These are phyloP conservation scores for Penicillium cosmopolitanum DNA, from an alignment of 495 filamentous ascomycete genomes.

Conservation along the genomic window DNA sequence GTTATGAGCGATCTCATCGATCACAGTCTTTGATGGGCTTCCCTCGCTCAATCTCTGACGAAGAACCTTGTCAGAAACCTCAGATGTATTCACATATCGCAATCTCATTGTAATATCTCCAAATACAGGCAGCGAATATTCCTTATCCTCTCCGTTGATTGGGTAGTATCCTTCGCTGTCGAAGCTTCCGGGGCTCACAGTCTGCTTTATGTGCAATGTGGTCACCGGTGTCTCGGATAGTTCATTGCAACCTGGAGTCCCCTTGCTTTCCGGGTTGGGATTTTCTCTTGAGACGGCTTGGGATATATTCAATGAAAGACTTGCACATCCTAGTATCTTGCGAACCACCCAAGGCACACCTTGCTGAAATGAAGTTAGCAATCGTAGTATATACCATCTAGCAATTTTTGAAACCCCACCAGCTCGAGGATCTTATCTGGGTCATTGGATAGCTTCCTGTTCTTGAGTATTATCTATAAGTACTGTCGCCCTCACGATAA, in stretches of 20 bases:
- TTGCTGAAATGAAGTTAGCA: slow-evolving; percentile 19
- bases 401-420: slow-evolving; percentile 12
- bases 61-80: slow-evolving; percentile 15
- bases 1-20: slow-evolving; percentile 25
- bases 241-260: neutral
- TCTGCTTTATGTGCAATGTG: slow-evolving; percentile 22
- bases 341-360: slow-evolving; percentile 25
- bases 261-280: neutral
- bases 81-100: slow-evolving; percentile 8
- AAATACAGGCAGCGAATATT: slow-evolving; percentile 24
- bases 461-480: slow-evolving; percentile 6
- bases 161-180: slow-evolving; percentile 18
- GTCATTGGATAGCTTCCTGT: slow-evolving; percentile 26
- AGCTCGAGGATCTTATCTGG: slow-evolving; percentile 22
- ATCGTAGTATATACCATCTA: neutral
- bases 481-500: neutral
- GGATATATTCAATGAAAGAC: slow-evolving; percentile 18
- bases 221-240: slow-evolving; percentile 4
- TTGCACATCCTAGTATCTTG: slow-evolving; percentile 18
- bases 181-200: slow-evolving; percentile 20
- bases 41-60: slow-evolving; percentile 6
- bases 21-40: slow-evolving; percentile 12
- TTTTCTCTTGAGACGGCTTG: slow-evolving; percentile 14
- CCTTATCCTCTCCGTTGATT: slow-evolving; percentile 15
- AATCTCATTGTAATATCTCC: slow-evolving; percentile 22